phyloP scores from a whole-genome alignment of 768 basidiomycete species.

The Rhodotorula babjevae region DNA sequence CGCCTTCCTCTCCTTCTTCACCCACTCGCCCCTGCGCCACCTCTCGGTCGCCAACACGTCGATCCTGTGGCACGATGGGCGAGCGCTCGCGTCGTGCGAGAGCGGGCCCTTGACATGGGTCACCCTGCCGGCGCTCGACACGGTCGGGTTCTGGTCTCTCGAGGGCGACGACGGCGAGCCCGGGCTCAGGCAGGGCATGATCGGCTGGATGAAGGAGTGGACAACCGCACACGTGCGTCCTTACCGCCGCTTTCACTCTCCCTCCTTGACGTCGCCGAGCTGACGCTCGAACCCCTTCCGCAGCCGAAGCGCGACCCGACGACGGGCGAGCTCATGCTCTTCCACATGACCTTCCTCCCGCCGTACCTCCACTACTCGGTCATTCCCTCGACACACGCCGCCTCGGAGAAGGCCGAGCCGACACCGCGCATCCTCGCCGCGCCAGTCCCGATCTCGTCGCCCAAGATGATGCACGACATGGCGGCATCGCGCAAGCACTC shows the following conservation, averaged over 20 bases:
- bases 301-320: conserved; percentile 42
- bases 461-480: conserved; percentile 50
- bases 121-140: conserved; percentile 48
- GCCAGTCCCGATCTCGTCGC: conserved; percentile 22
- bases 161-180: conserved; percentile 34
- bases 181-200: conserved; percentile 28
- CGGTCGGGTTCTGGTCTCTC: conserved; percentile 45
- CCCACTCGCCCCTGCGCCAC: conserved; percentile 23
- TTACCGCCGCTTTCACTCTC: no score
- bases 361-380: conserved; percentile 43
- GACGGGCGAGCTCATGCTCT: conserved; percentile 43
- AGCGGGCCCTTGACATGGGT: conserved; percentile 48
- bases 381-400: conserved; percentile 19
- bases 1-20: conserved; percentile 43
- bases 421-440: conserved; percentile 31
- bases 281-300: no score
- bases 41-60: conserved; percentile 49
- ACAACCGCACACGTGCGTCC: conserved; percentile 35
- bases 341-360: conserved; percentile 39
- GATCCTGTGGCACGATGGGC: conserved; percentile 46
- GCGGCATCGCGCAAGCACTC: conserved; percentile 47
- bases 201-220: conserved; percentile 40
- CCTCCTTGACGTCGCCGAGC: not conserved
- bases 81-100: conserved; percentile 49
- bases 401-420: conserved; percentile 17